These are phyloP conservation scores for Penicillium psychrofluorescens DNA, from an alignment of 495 filamentous ascomycete genomes.

Conservation along the genomic window DNA sequence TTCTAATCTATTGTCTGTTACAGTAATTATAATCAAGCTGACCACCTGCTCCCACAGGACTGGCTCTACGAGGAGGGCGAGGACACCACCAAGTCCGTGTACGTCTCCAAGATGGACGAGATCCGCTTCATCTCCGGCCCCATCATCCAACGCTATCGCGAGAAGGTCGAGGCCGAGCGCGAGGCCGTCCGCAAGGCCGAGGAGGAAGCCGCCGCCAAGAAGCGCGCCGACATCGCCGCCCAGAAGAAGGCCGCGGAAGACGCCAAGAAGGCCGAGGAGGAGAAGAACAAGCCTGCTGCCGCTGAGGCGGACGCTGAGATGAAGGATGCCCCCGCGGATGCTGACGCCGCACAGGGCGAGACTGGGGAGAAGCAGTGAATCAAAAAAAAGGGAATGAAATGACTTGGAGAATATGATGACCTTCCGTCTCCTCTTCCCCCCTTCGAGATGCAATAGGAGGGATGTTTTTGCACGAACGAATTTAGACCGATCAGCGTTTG, in stretches of 20 bases:
- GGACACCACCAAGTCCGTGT: conserved; percentile 87
- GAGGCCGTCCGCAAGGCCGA: conserved; percentile 65
- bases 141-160: conserved; percentile 88
- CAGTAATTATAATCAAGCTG: conserved; percentile 2
- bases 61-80: conserved; percentile 99
- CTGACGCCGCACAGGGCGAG: conserved; percentile 31
- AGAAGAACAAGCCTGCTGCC: conserved; percentile 30
- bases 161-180: conserved; percentile 87
- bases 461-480: conserved; percentile 10
- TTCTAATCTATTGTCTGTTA: conserved; percentile 3
- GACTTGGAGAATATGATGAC: no score
- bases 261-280: conserved; percentile 43
- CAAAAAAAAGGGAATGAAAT: no score
- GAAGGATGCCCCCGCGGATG: conserved; percentile 44
- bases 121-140: conserved; percentile 86
- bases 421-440: no score
- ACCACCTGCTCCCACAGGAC: conserved; percentile 49
- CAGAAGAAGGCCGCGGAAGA: conserved; percentile 50
- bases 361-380: conserved; percentile 40
- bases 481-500: conserved; percentile 14
- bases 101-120: conserved; percentile 91
- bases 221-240: conserved; percentile 64
- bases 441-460: conserved; percentile 17
- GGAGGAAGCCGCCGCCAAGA: conserved; percentile 77
- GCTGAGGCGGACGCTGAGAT: conserved; percentile 46